phyloP scores from a whole-genome alignment of 2,329 filamentous ascomycete species.

The Chrysosporium keratinophilum region DNA sequence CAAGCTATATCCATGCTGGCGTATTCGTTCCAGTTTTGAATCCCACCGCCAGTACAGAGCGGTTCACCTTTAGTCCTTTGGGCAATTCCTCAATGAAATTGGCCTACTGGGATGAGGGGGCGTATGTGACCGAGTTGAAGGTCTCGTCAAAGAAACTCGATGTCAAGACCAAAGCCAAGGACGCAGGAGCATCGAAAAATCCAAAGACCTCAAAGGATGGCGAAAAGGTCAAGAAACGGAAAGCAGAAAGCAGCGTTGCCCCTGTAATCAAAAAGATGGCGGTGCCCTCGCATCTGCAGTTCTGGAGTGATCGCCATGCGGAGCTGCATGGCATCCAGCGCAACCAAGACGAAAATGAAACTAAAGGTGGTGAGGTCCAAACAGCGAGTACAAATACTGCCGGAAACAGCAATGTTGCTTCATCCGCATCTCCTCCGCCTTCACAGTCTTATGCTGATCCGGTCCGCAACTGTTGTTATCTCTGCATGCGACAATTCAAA shows the following conservation, averaged over 20 bases:
- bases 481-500: constrained; percentile 52
- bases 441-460: constrained; percentile 52
- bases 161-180: constrained; percentile 19
- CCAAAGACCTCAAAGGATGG: constrained; percentile 30
- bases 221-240: constrained; percentile 39
- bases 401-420: constrained; percentile 22
- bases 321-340: constrained; percentile 49
- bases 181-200: constrained; percentile 13
- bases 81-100: constrained; percentile 58
- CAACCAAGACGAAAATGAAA: constrained; percentile 16
- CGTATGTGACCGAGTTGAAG: constrained; percentile 56
- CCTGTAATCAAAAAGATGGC: constrained; percentile 37
- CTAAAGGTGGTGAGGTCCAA: constrained; percentile 21
- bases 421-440: constrained; percentile 28
- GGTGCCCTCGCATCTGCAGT: constrained; percentile 56
- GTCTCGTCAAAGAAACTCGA: constrained; percentile 46
- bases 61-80: constrained; percentile 59
- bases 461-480: constrained; percentile 48
- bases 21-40: constrained; percentile 68
- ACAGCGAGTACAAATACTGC: constrained; percentile 12
- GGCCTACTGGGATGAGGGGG: constrained; percentile 66
- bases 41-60: constrained; percentile 46
- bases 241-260: constrained; percentile 32
- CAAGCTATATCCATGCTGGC: constrained; percentile 71
- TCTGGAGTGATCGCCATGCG: constrained; percentile 61